These are phyloP conservation scores for Cercospora brassicicola DNA, from an alignment of 2,329 filamentous ascomycete species.

Conservation along the genomic window DNA sequence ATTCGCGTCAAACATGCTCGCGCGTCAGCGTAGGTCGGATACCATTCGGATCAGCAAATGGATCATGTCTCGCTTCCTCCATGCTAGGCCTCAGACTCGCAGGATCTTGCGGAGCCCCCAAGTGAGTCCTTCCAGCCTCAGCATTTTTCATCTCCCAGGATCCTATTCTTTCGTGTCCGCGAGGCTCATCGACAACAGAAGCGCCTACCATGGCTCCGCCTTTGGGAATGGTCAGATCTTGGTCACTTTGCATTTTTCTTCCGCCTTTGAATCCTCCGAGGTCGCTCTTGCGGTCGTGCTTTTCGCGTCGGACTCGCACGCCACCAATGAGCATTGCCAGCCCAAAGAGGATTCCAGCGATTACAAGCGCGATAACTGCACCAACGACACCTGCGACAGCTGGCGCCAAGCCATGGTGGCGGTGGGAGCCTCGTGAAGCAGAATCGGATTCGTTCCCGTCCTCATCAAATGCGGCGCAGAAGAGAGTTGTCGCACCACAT, in stretches of 20 bases:
- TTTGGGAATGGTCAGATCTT: constrained; percentile 52
- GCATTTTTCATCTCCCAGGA: constrained; percentile 58
- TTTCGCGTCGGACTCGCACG: constrained; percentile 47
- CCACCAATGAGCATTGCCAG: constrained; percentile 49
- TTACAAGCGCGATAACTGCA: constrained; percentile 53
- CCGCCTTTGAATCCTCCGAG: constrained; percentile 59
- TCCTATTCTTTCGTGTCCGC: constrained; percentile 54
- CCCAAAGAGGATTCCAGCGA: constrained; percentile 46
- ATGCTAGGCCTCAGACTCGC: constrained; percentile 45
- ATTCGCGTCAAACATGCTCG: constrained; percentile 48
- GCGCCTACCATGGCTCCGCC: constrained; percentile 42
- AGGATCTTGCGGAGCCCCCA: constrained; percentile 6
- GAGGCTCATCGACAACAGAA: constrained; percentile 37
- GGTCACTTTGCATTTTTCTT: constrained; percentile 56
- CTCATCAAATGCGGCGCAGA: constrained; percentile 51
- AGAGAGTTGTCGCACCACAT: constrained; percentile 47
- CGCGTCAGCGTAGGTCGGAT: constrained; percentile 47
- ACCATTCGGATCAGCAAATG: constrained; percentile 42
- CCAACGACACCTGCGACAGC: constrained; percentile 56
- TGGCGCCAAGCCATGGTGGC: background rate
- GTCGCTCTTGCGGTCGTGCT: constrained; percentile 26
- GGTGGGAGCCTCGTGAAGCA: background rate
- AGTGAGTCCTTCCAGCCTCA: constrained; percentile 33
- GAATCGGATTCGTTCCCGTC: background rate
- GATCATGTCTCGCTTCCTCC: constrained; percentile 37